Conservation (phyloP, 129 eudicot genomes). For the Centaurea solstitialis region DNA sequence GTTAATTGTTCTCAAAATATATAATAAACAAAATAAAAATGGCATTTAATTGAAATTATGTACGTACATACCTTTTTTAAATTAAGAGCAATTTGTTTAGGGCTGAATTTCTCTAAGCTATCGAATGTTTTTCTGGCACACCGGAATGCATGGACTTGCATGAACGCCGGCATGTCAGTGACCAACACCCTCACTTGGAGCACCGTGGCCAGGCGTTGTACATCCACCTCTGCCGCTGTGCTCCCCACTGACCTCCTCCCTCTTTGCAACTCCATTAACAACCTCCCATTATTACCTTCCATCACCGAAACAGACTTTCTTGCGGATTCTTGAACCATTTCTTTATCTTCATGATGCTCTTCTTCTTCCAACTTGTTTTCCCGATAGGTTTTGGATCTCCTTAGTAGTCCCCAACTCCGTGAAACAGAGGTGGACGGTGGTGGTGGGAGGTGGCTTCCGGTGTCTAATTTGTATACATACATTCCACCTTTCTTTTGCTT, state of each 20-base stretch:
- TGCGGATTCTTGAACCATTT: constrained; percentile 32
- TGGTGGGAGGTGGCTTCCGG: constrained; percentile 36
- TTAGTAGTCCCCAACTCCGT: constrained; percentile 40
- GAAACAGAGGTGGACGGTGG: constrained; percentile 23
- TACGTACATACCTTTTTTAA: constrained; percentile 74
- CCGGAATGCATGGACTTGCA: constrained; percentile 84
- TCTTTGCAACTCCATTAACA: constrained; percentile 22
- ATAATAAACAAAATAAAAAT: not conserved
- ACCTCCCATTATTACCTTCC: constrained; percentile 39
- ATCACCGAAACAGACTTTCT: constrained; percentile 36
- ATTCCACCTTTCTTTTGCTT: constrained; percentile 43
- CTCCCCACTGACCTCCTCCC: constrained; percentile 50
- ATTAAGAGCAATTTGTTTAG: constrained; percentile 65
- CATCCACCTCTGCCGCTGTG: constrained; percentile 42
- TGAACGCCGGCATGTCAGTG: constrained; percentile 87
- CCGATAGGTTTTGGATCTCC: constrained; percentile 52
- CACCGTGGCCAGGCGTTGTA: constrained; percentile 41
- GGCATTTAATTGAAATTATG: not conserved
- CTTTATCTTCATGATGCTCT: constrained; percentile 25
- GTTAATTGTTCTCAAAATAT: not conserved
- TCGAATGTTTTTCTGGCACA: constrained; percentile 72
- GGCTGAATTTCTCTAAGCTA: constrained; percentile 71
- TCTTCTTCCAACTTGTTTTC: constrained; percentile 26
- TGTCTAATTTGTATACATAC: constrained; percentile 64
- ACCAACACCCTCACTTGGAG: constrained; percentile 70